Base-by-base conservation (phyloP, 2,329 filamentous ascomycete species). In the Clonostachys rhizophaga region DNA sequence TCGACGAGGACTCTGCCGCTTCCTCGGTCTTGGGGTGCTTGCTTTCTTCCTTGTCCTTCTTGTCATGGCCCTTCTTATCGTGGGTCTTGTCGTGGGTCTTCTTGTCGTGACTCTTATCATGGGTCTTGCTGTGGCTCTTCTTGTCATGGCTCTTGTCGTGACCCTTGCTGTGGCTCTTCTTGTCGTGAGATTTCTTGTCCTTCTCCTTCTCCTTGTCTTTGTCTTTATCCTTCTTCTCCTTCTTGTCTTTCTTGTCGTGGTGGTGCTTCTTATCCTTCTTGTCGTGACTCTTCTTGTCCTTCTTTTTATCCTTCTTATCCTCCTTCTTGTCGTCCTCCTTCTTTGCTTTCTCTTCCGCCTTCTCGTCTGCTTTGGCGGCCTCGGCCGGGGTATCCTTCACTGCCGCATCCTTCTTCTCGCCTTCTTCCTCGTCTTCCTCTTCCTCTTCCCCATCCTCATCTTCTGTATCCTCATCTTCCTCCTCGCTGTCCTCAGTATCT, bases 221-320 rank as follows among this genome's bases (percentile, higher is more conserved):
- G 24, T 30, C 24, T 30, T 30, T 30, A 30, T 30, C 24, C 9
- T 30, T 30, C 24, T 30, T 30, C 24, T 30, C 24, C 24, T 30
- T 49, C 24, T 54, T 47, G 34, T 53, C 52, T 14, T 47, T 44
- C 16, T 45, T 47, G 16, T 50, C 45, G 24, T 30, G 24, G 24
- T 30, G 24, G 7, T 4, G 58, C 49, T 2, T 56, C 47, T 2
- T 59, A 49, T 0, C 52, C 55, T 5, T 56, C 52, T 12, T 57
- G 51, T 55, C 58, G 3, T 58, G 52, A 4, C 60, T 59, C 4
- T 56, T 56, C 8, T 58, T 52, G 5, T 61, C 56, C 5, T 65
- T 60, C 1, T 60, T 58, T 6, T 65, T 56, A 2, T 62, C 64
- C 2, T 59, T 59, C 9, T 64, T 59, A 5, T 61, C 58, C 47